phyloP scores from a whole-genome alignment of 2,329 filamentous ascomycete species.

The Ophiocordyceps camponoti-floridani region DNA sequence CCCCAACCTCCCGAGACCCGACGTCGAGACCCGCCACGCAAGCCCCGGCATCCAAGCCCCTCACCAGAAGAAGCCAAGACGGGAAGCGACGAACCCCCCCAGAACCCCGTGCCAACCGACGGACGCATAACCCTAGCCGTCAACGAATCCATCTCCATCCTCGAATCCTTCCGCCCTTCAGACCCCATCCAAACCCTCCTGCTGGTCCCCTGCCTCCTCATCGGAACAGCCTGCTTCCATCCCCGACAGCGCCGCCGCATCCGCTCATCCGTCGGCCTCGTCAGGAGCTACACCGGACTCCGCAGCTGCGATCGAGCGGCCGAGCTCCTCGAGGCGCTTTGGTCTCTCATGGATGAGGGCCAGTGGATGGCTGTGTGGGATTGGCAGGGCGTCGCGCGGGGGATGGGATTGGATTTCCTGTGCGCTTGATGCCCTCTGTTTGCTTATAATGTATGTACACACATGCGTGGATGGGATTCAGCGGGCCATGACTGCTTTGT shows the following conservation, averaged over 20 bases:
- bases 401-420: conserved; percentile 37
- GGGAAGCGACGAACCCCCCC: no score
- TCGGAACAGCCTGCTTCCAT: conserved; percentile 42
- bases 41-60: no score
- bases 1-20: conserved; percentile 4
- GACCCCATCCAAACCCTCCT: conserved; percentile 42
- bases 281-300: conserved; percentile 41
- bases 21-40: no score
- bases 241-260: conserved; percentile 32
- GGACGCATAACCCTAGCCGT: conserved; percentile 33
- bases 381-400: conserved; percentile 38
- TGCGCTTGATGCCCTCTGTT: conserved; percentile 15
- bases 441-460: neutral
- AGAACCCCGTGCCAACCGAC: conserved; percentile 18
- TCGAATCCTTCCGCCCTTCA: conserved; percentile 35
- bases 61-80: no score
- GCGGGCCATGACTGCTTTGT: no score
- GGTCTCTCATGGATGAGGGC: conserved; percentile 38
- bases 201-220: conserved; percentile 40
- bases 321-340: conserved; percentile 38
- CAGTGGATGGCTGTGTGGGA: conserved; percentile 45
- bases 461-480: no score
- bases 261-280: conserved; percentile 26
- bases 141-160: conserved; percentile 34
- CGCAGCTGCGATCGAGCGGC: conserved; percentile 36